These are phyloP conservation scores for Trametes sanguinea DNA, from an alignment of 768 basidiomycete genomes.

Conservation along the genomic window DNA sequence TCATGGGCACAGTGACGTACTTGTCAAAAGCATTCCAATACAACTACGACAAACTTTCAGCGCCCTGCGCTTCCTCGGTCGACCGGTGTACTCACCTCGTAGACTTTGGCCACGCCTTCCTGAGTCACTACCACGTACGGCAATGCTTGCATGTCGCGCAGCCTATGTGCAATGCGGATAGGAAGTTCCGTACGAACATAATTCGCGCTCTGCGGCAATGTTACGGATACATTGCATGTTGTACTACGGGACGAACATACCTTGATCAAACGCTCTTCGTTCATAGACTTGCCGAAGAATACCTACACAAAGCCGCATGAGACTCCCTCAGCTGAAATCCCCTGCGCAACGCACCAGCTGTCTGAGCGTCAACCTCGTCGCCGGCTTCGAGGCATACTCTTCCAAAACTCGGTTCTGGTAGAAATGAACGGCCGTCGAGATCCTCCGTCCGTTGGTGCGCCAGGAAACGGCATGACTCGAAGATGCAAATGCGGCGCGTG, in stretches of 20 bases:
- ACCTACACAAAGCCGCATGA: slow-evolving; percentile 47
- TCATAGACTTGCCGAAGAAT: slow-evolving; percentile 85
- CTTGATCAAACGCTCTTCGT: slow-evolving; percentile 75
- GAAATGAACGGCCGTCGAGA: slow-evolving; percentile 44
- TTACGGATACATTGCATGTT: not conserved
- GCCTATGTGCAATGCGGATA: slow-evolving; percentile 82
- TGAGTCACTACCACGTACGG: slow-evolving; percentile 88
- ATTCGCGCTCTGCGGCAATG: slow-evolving; percentile 68
- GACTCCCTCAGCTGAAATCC: not conserved
- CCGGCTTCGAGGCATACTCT: slow-evolving; percentile 72
- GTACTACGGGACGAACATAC: slow-evolving; percentile 37
- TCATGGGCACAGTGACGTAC: slow-evolving; percentile 39
- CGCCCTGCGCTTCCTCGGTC: not conserved
- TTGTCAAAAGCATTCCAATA: slow-evolving; percentile 89
- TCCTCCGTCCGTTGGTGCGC: not conserved
- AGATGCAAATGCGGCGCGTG: not conserved
- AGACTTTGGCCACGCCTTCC: slow-evolving; percentile 79
- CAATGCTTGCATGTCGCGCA: slow-evolving; percentile 83
- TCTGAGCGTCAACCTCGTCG: slow-evolving; percentile 71
- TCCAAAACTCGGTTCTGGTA: slow-evolving; percentile 86
- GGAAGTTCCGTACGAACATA: slow-evolving; percentile 90
- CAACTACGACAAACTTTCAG: slow-evolving; percentile 46
- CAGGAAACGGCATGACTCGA: not conserved
- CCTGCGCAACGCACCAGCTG: slow-evolving; percentile 59
- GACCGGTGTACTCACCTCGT: slow-evolving; percentile 59